Percentiles rank a stretch among this genome's conserved stretches.
phyloP scores from a whole-genome alignment of 1,139 yeast genomes.

The Pichia sp. region DNA sequence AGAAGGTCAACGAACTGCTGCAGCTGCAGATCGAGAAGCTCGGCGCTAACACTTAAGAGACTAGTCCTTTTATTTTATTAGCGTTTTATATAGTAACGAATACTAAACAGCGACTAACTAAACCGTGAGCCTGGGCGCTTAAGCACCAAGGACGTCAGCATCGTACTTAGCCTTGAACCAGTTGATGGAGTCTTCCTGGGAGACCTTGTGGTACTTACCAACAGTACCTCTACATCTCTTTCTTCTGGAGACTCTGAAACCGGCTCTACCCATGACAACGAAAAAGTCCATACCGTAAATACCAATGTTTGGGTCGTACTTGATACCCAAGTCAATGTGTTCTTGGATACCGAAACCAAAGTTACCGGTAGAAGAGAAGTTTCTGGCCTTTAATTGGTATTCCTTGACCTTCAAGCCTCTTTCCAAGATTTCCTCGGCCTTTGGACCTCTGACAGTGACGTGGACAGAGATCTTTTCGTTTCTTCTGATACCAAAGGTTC shows the following conservation, averaged over 20 bases:
- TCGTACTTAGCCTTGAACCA: slow-evolving; percentile 99
- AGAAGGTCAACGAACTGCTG: slow-evolving; percentile 28
- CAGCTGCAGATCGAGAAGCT: slow-evolving; percentile 11
- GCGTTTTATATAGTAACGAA: not conserved
- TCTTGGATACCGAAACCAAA: slow-evolving; percentile 99
- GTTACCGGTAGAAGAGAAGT: slow-evolving; percentile 99
- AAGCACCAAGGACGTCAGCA: slow-evolving; percentile 91
- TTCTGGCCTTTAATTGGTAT: slow-evolving; percentile 89
- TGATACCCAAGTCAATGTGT: slow-evolving; percentile 99
- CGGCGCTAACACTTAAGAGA: not conserved
- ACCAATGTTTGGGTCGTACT: slow-evolving; percentile 99
- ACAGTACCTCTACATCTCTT: slow-evolving; percentile 88
- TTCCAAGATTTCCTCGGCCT: slow-evolving; percentile 99
- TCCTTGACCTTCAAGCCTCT: slow-evolving; percentile 99
- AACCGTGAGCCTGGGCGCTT: slow-evolving; percentile 31
- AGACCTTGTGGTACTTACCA: slow-evolving; percentile 91
- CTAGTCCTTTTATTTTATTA: not conserved
- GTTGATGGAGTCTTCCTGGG: slow-evolving; percentile 89
- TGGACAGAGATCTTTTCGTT: slow-evolving; percentile 99
- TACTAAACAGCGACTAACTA: not conserved
- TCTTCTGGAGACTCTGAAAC: slow-evolving; percentile 98
- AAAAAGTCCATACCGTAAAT: slow-evolving; percentile 99
- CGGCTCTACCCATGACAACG: slow-evolving; percentile 99
- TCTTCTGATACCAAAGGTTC: slow-evolving; percentile 99
- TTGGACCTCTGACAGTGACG: slow-evolving; percentile 99